Evolutionary conservation across 1,139 yeast species (phyloP), one percentile per base, ranked within the genome.

Genomic region (Eremothecium coryli): DNA sequence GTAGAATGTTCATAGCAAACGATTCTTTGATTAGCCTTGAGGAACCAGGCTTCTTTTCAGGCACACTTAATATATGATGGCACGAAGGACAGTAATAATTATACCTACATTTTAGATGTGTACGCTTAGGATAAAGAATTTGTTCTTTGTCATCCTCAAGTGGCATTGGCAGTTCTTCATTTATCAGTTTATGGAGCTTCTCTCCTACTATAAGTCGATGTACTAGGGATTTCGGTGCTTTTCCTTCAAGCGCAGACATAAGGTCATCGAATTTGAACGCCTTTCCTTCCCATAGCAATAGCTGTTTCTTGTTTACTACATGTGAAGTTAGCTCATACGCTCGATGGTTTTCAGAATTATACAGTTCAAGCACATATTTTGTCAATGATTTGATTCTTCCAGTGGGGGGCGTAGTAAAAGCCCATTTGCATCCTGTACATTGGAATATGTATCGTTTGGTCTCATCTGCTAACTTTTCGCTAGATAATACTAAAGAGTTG

Each of bases 1-100:
- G 64, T 5, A 60, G 26, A 10, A 33, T 33, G 15, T 55, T 56
- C 10, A 43, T 39, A 1, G 62, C 61, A 28, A 43, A 43, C 2
- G 53, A 45, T 4, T 47, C 32, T 18, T 46, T 48, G 26, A 44
- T 39, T 31, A 56, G 54, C 31, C 51, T 54, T 2, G 51, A 43
- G 2, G 58, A 50, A 1, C 39, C 8, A 1, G 58, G 51, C 8
- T 52, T 57, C 2, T 41, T 26, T 25, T 54, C 58, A 3, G 60
- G 58, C 32, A 45, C 44, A 37, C 50, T 42, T 14, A 60, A 18
- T 10, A 26, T 18, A n/a, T 23, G 16, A 8, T 29, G 29, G 21
- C 42, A 39, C 11, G 27, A 16, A n/a, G 42, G 40, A 17, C 42
- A 39, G n/a, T 13, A 12, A 13, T 32, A 39, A 7, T 33, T 31